phyloP scores from a whole-genome alignment of 768 basidiomycete species.

The Leccinum disarticulatum region DNA sequence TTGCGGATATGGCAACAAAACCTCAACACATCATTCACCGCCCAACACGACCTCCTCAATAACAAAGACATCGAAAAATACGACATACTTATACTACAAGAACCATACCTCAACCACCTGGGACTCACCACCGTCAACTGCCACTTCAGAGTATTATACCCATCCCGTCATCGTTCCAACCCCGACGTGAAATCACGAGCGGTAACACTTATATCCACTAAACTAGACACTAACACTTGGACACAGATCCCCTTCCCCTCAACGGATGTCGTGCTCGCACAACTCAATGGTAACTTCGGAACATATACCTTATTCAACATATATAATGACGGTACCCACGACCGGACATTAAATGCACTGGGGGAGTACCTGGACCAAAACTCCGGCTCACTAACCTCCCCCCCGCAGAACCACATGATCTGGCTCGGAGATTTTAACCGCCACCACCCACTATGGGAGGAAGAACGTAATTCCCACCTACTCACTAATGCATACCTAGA shows the following conservation, averaged over 20 bases:
- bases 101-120: not conserved
- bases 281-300: not conserved
- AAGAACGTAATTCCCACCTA: not conserved
- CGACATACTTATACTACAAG: not conserved
- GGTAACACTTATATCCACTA: not conserved
- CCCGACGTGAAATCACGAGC: not conserved
- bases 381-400: not conserved
- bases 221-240: not conserved
- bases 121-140: not conserved
- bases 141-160: no score
- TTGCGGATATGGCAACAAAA: slow-evolving; percentile 5
- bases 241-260: not conserved
- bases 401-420: not conserved
- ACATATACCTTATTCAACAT: not conserved
- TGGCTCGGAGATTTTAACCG: not conserved
- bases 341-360: not conserved
- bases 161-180: no score
- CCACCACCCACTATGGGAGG: not conserved
- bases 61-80: accelerated
- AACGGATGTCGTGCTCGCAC: not conserved
- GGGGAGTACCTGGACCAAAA: not conserved
- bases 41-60: not conserved
- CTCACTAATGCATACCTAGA: not conserved
- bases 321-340: not conserved
- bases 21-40: not conserved